Percentiles rank a stretch among this genome's conserved stretches.
Evolutionary conservation across 768 basidiomycete species (phyloP).

Genomic region (Pisolithus tinctorius): DNA sequence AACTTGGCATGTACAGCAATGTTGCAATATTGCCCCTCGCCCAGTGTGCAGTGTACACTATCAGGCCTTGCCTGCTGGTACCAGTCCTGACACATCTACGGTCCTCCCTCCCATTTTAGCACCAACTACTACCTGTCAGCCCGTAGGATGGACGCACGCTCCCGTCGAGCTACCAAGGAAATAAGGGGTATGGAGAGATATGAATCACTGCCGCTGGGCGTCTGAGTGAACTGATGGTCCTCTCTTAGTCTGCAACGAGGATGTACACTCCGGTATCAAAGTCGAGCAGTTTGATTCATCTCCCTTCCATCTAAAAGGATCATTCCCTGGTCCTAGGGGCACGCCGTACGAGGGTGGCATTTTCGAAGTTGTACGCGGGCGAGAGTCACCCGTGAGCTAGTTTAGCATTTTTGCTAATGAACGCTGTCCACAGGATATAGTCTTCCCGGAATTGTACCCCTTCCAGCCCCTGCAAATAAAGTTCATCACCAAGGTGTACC

Average conservation of each 20-base stretch:
- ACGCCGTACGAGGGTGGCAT: constrained; percentile 91
- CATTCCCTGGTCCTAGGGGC: constrained; percentile 85
- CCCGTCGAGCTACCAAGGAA: too few relatives aligned
- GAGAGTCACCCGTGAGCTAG: neutral
- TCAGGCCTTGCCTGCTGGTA: too few relatives aligned
- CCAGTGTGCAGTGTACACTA: too few relatives aligned
- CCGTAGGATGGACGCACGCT: too few relatives aligned
- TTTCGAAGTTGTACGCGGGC: constrained; percentile 75
- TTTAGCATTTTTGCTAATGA: neutral
- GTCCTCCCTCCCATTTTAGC: too few relatives aligned
- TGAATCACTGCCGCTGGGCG: too few relatives aligned
- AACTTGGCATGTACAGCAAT: too few relatives aligned
- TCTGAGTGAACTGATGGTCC: constrained; percentile 3
- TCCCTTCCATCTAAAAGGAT: constrained; percentile 87
- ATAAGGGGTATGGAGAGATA: too few relatives aligned
- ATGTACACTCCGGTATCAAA: constrained; percentile 79
- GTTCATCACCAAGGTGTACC: constrained; percentile 94
- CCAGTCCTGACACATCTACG: too few relatives aligned
- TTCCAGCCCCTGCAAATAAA: constrained; percentile 98
- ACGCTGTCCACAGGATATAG: constrained; percentile 62
- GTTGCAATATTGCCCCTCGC: too few relatives aligned
- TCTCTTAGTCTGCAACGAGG: constrained; percentile 82
- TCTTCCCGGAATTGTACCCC: constrained; percentile 85
- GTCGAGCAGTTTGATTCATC: constrained; percentile 86
- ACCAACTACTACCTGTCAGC: too few relatives aligned